Conservation (phyloP, 208 protist genomes). For the Wallacemonas sp. region DNA sequence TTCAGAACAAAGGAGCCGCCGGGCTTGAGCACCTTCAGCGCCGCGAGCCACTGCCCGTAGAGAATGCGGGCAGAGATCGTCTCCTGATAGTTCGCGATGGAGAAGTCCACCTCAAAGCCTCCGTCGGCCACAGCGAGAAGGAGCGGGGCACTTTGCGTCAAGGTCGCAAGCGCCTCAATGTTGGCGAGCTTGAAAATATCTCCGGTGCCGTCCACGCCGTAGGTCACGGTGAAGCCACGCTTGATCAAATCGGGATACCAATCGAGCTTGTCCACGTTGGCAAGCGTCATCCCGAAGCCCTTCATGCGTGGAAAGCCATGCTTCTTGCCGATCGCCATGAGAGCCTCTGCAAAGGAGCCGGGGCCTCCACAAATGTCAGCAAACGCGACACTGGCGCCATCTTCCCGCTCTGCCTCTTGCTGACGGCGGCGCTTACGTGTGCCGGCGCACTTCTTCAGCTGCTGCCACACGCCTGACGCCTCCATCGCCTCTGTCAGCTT, state of each 20-base stretch:
- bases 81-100: constrained; percentile 86
- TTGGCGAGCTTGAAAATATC: constrained; percentile 83
- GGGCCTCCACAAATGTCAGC: constrained; percentile 91
- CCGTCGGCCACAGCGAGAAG: constrained; percentile 91
- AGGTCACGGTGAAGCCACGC: constrained; percentile 60
- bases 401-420: not conserved
- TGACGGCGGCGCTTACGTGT: constrained; percentile 20
- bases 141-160: constrained; percentile 34
- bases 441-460: constrained; percentile 22
- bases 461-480: constrained; percentile 64
- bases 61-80: constrained; percentile 87
- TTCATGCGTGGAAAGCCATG: constrained; percentile 41
- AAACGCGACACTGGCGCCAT: constrained; percentile 45
- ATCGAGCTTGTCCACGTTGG: constrained; percentile 54
- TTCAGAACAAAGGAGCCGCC: constrained; percentile 89
- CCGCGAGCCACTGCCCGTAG: constrained; percentile 81
- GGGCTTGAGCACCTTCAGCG: constrained; percentile 61
- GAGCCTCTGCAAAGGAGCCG: constrained; percentile 84
- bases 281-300: constrained; percentile 89
- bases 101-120: constrained; percentile 75
- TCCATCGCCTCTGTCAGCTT: constrained; percentile 91
- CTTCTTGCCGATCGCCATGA: constrained; percentile 44
- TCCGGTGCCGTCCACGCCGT: constrained; percentile 85
- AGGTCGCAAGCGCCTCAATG: constrained; percentile 65
- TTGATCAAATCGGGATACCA: constrained; percentile 79